Conservation (phyloP, 495 filamentous ascomycete genomes). For the Aspergillus saccharolyticus region DNA sequence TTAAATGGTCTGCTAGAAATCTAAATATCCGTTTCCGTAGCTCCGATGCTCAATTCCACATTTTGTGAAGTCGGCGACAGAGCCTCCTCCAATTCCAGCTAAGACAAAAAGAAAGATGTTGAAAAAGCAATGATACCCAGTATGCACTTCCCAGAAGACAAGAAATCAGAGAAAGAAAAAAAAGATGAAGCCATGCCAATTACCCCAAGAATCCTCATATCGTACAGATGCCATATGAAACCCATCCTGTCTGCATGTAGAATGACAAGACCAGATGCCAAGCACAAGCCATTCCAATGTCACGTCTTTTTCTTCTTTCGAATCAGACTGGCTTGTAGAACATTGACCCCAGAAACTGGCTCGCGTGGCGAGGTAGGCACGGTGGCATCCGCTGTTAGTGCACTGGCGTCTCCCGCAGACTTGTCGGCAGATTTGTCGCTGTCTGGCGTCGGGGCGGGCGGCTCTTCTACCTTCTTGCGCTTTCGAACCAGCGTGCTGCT, state of each 20-base stretch:
- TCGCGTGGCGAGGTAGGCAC: constrained; percentile 19
- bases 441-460: constrained; percentile 12
- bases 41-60: background rate
- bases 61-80: background rate
- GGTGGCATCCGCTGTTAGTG: constrained; percentile 12
- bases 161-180: background rate
- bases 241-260: too few relatives aligned
- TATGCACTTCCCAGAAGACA: background rate
- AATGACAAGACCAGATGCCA: constrained; percentile 1
- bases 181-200: background rate
- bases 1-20: background rate
- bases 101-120: background rate
- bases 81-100: background rate
- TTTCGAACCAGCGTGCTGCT: constrained; percentile 48
- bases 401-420: background rate
- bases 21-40: background rate
- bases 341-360: constrained; percentile 43
- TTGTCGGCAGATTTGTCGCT: constrained; percentile 14
- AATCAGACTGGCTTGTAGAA: constrained; percentile 54
- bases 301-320: constrained; percentile 61
- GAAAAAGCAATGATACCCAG: background rate
- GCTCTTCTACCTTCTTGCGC: constrained; percentile 43
- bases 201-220: background rate
- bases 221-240: too few relatives aligned
- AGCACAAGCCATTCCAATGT: background rate